phyloP scores from a whole-genome alignment of 1,139 yeast species.

The Pichia sp. region DNA sequence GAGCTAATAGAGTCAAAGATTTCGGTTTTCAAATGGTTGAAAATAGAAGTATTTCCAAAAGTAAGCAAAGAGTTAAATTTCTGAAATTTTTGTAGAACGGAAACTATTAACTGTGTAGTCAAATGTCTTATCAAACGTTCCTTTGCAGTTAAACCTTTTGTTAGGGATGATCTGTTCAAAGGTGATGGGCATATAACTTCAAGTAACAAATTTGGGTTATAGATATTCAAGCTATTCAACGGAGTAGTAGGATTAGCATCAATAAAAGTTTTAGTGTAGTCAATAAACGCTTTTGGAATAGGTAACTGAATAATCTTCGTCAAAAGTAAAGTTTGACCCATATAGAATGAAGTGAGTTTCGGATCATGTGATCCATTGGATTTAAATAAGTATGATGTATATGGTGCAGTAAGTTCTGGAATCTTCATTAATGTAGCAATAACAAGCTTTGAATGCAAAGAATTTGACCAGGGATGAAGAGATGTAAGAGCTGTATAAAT shows the following conservation, averaged over 20 bases:
- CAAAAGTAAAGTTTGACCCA: constrained; percentile 60
- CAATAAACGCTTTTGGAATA: constrained; percentile 34
- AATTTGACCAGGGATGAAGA: constrained; percentile 78
- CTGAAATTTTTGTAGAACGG: constrained; percentile 47
- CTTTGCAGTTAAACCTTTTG: constrained; percentile 51
- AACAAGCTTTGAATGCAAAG: constrained; percentile 50
- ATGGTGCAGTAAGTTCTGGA: constrained; percentile 73
- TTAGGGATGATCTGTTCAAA: constrained; percentile 49
- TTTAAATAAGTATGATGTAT: constrained; percentile 48
- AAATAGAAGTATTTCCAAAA: constrained; percentile 22
- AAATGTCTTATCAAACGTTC: constrained; percentile 57
- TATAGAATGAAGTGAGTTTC: constrained; percentile 63
- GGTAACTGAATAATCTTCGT: constrained; percentile 51
- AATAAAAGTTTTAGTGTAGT: constrained; percentile 8
- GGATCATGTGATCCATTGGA: constrained; percentile 30
- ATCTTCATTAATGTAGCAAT: constrained; percentile 43
- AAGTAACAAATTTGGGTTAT: constrained; percentile 23
- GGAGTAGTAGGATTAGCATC: not conserved
- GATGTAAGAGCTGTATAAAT: constrained; percentile 54
- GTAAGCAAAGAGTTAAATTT: constrained; percentile 34
- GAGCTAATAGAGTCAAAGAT: constrained; percentile 31
- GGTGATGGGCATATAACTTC: constrained; percentile 64
- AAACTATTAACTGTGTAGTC: constrained; percentile 51
- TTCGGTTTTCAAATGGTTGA: constrained; percentile 29
- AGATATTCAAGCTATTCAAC: constrained; percentile 4